Percentiles rank a stretch among this genome's conserved stretches.
Conservation (phyloP, 2,329 filamentous ascomycete genomes). For the Cordyceps javanica region DNA sequence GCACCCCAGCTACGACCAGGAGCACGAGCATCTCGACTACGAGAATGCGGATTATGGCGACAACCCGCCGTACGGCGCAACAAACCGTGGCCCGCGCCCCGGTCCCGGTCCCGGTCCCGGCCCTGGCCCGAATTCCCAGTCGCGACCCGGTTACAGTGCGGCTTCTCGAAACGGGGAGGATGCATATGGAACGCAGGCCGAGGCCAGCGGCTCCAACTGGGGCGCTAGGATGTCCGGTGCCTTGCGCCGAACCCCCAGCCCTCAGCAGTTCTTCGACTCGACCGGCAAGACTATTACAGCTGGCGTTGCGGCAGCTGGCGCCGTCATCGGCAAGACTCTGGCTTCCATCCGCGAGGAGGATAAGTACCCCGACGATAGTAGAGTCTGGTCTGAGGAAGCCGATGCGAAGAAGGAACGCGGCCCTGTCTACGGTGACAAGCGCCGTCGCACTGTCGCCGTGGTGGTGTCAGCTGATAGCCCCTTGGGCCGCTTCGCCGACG, state of each 20-base stretch:
- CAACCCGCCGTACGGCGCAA: slow-evolving; percentile 44
- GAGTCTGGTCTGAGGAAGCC: slow-evolving; percentile 87
- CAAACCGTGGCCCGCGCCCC: slow-evolving; percentile 21
- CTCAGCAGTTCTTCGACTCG: slow-evolving; percentile 80
- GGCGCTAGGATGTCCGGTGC: slow-evolving; percentile 74
- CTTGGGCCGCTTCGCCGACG: slow-evolving; percentile 52
- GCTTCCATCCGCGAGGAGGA: slow-evolving; percentile 81
- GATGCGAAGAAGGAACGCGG: slow-evolving; percentile 54
- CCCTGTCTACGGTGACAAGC: slow-evolving; percentile 35
- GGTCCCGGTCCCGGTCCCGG: slow-evolving; percentile 13
- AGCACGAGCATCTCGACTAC: slow-evolving; percentile 45
- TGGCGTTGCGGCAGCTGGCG: slow-evolving; percentile 75
- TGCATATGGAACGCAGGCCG: slow-evolving; percentile 30
- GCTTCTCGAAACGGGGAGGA: slow-evolving; percentile 6
- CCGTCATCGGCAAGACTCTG: slow-evolving; percentile 74
- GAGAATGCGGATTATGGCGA: slow-evolving; percentile 46
- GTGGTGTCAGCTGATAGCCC: slow-evolving; percentile 75
- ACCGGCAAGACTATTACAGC: slow-evolving; percentile 77
- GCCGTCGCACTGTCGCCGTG: slow-evolving; percentile 75
- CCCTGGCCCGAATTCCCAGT: not conserved
- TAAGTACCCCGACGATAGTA: slow-evolving; percentile 76
- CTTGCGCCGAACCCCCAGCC: slow-evolving; percentile 74
- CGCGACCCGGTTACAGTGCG: not conserved
- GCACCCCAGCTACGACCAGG: slow-evolving; percentile 54
- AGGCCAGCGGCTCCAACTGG: slow-evolving; percentile 48